phyloP scores from a whole-genome alignment of 306 rosid species.

The Argentina anserina region DNA sequence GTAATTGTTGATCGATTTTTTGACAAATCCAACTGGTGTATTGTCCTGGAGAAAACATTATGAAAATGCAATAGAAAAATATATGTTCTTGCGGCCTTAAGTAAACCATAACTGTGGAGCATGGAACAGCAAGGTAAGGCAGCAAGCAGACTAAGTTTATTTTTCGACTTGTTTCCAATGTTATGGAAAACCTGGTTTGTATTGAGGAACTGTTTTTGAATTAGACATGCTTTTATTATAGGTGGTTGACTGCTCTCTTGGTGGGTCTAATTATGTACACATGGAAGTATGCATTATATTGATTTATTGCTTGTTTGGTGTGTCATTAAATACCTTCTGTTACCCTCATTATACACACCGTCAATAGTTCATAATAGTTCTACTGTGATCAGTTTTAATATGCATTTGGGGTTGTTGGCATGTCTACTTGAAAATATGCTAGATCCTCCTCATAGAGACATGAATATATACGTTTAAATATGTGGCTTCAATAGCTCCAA shows the following conservation, averaged over 20 bases:
- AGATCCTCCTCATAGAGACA: background rate
- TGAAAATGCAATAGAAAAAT: constrained; percentile 32
- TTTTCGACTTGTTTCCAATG: constrained; percentile 5
- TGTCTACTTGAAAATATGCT: background rate
- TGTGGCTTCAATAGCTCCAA: background rate
- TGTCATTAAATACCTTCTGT: constrained; percentile 1
- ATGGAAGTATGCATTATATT: background rate
- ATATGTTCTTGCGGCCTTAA: background rate
- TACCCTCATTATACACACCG: background rate
- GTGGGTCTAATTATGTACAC: background rate
- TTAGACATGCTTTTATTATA: constrained; percentile 4
- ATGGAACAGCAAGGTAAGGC: constrained; percentile 4
- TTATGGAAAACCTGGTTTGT: background rate
- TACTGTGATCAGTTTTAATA: background rate
- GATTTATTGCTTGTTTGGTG: background rate
- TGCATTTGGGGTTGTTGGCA: background rate
- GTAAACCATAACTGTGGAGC: background rate
- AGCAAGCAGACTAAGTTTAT: background rate
- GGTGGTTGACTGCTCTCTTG: background rate
- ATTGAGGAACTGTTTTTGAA: background rate
- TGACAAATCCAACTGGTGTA: constrained; percentile 94
- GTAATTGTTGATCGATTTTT: constrained; percentile 71
- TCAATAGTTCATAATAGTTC: background rate
- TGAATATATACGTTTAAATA: background rate
- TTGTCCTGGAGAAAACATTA: constrained; percentile 65